A percentile compares a stretch with the other conserved stretches of the same genome.
These are phyloP conservation scores for Mycena polygramma DNA, from an alignment of 768 basidiomycete genomes.

Conservation along the genomic window DNA sequence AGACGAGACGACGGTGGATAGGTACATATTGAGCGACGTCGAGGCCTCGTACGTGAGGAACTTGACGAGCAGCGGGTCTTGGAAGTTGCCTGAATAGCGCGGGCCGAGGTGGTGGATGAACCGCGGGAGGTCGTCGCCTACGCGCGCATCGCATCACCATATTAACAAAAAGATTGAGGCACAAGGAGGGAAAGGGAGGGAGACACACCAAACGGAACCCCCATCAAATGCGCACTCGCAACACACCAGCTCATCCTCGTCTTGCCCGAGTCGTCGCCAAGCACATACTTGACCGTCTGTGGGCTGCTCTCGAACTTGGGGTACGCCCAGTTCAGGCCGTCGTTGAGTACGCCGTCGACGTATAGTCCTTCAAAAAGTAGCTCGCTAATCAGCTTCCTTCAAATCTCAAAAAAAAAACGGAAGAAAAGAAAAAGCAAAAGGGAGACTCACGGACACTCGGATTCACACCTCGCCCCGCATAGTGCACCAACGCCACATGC, in stretches of 20 bases:
- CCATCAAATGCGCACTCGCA: constrained; percentile 74
- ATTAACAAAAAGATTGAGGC: too few species aligned
- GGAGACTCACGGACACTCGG: constrained; percentile 70
- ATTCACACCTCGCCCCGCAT: constrained; percentile 67
- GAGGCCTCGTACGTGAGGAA: constrained; percentile 90
- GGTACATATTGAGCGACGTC: constrained; percentile 85
- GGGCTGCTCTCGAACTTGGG: constrained; percentile 61
- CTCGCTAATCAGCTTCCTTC: too few species aligned
- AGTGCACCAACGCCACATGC: constrained; percentile 76
- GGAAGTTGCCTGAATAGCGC: constrained; percentile 81
- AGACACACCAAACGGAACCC: too few species aligned
- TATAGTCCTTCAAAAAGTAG: constrained; percentile 72
- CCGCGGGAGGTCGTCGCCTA: constrained; percentile 79
- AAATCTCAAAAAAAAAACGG: not conserved
- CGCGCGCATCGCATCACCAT: too few species aligned
- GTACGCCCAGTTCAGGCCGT: constrained; percentile 74
- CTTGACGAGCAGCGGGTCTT: constrained; percentile 74
- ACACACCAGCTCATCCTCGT: constrained; percentile 75
- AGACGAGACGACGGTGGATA: constrained; percentile 64
- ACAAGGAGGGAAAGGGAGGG: constrained; percentile 66
- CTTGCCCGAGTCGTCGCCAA: constrained; percentile 66
- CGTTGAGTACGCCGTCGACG: constrained; percentile 77
- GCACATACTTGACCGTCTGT: constrained; percentile 56
- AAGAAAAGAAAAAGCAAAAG: too few species aligned
- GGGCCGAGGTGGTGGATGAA: constrained; percentile 88